Evolutionary conservation across 148 eudicot genomes (phyloP).

Genomic region (Simmondsia chinensis): DNA sequence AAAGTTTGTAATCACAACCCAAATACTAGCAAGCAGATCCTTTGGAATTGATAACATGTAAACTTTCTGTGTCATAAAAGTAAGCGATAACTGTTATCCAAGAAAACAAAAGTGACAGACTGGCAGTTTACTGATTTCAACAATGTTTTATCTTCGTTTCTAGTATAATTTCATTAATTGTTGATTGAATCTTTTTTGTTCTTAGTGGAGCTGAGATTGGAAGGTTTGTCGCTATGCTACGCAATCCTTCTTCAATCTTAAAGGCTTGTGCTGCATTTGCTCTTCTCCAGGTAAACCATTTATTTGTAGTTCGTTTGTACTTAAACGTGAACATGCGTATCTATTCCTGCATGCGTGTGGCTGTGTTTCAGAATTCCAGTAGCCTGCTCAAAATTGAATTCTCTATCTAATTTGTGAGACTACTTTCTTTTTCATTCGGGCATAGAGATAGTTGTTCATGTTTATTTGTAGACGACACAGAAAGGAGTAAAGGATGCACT

Average conservation of each 20-base stretch:
- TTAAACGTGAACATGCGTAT: slow-evolving; percentile 3
- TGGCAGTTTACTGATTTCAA: too few species aligned
- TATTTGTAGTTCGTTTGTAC: background rate
- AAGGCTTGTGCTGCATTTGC: slow-evolving; percentile 87
- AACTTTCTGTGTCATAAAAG: too few species aligned
- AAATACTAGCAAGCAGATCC: too few species aligned
- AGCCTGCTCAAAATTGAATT: too few species aligned
- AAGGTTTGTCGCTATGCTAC: slow-evolving; percentile 76
- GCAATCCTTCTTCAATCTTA: slow-evolving; percentile 56
- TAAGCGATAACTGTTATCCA: too few species aligned
- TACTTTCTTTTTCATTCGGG: background rate
- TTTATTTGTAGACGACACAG: too few species aligned
- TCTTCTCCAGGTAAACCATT: slow-evolving; percentile 62
- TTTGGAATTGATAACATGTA: too few species aligned
- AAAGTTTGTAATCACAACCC: too few species aligned
- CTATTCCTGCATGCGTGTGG: background rate
- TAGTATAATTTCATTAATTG: background rate
- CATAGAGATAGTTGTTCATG: background rate
- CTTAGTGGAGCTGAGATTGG: slow-evolving; percentile 88
- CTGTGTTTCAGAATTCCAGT: too few species aligned
- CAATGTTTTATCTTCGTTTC: too few species aligned
- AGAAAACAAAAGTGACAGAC: too few species aligned
- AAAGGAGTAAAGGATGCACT: too few species aligned
- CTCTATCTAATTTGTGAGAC: background rate
- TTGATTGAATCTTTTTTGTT: slow-evolving; percentile 4